phyloP scores from a whole-genome alignment of 257 asterid species.

The Capsicum baccatum region DNA sequence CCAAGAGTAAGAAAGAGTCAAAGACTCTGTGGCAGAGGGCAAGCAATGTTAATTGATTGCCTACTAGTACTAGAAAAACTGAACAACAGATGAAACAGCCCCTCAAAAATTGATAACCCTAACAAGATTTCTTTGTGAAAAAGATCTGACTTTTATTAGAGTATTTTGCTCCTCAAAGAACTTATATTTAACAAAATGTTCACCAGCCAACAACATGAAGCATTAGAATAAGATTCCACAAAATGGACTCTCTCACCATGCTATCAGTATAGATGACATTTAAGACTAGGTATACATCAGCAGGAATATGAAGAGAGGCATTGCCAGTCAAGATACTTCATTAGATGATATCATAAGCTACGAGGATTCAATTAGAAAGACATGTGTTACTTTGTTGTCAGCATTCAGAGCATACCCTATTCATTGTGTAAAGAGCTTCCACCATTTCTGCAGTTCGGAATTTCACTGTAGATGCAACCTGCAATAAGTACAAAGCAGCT shows the following conservation, averaged over 20 bases:
- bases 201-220: constrained; percentile 19
- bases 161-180: constrained; percentile 13
- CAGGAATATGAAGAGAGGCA: constrained; percentile 24
- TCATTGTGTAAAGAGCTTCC: constrained; percentile 78
- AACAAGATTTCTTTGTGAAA: constrained; percentile 22
- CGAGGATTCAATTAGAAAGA: constrained; percentile 14
- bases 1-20: background rate
- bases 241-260: constrained; percentile 17
- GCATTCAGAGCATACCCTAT: constrained; percentile 36
- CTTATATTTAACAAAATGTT: constrained; percentile 18
- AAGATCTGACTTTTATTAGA: constrained; percentile 1
- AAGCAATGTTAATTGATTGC: background rate
- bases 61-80: background rate
- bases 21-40: constrained; percentile 10
- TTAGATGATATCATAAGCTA: constrained; percentile 23
- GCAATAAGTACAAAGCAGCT: constrained; percentile 33
- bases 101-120: constrained; percentile 4
- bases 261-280: constrained; percentile 14
- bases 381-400: background rate
- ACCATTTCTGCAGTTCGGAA: constrained; percentile 79
- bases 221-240: background rate
- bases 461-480: constrained; percentile 76
- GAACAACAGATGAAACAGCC: constrained; percentile 7
- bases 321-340: background rate
- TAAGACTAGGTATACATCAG: background rate